Base-by-base conservation (phyloP, 2,329 filamentous ascomycete genomes). In the Fonsecaea multimorphosa region DNA sequence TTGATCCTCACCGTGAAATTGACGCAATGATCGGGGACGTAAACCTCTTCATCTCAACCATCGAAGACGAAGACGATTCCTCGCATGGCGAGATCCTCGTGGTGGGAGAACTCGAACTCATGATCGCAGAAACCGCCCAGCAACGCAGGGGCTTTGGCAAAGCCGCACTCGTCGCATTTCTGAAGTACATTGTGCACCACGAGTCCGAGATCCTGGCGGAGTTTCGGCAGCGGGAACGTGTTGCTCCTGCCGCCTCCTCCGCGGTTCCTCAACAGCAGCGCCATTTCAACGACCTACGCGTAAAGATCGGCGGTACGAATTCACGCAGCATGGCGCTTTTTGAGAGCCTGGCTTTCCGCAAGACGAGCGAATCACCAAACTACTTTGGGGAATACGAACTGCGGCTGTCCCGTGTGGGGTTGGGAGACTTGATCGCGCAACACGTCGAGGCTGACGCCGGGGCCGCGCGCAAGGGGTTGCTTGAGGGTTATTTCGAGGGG, bases 81-180 rank as follows among this genome's bases (percentile, higher is more conserved):
- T 8, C 2, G 3, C n/a, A 19, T 5, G 44, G 44, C 8, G 67
- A 71, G 27, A 61, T 76, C 0, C 3, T 59, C 19, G 19, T 46
- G 27, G 77, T 89, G 2, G 93, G 91, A 27, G 93, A 96, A 74
- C 78, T 97, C 6, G 92, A 96, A 77, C 85, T 97, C 69, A 96
- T 97, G 93, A 88, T 97, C 67, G 92, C 92, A 0, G 79, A 81
- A 1, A 78, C 78, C 3, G 73, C 76, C 0, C 79, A 86, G 32
- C 87, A 89, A 27, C 81, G 89, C 0, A 80, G 81, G 7, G 92
- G 92, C 0, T 80, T 87, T 6, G 93, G 92, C 0, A 80, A 83
- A 4, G 85, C 86, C 0, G 86, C 90, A 0, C 81, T 97, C 0
- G 74, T 87, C 2, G 79, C 86, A 0, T 90, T 98, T 63, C 73